Evolutionary conservation across 306 rosid genomes (phyloP).

Genomic region (Quercus variabilis): DNA sequence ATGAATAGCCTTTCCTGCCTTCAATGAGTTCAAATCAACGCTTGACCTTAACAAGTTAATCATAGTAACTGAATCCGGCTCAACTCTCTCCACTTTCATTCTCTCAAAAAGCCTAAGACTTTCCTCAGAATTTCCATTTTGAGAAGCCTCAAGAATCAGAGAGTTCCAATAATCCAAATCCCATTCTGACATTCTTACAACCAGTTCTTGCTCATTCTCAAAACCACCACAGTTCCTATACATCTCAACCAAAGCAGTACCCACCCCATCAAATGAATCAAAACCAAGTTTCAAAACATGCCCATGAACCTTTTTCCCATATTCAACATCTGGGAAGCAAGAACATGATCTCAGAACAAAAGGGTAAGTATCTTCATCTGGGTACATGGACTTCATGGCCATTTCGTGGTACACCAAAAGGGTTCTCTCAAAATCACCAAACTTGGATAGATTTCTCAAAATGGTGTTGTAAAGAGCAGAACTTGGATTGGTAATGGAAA

Average conservation of each 20-base stretch:
- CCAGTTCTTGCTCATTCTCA: conserved; percentile 16
- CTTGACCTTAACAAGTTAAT: conserved; percentile 42
- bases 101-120: conserved; percentile 25
- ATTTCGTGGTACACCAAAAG: conserved; percentile 45
- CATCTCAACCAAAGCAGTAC: conserved; percentile 34
- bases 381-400: conserved; percentile 41
- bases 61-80: conserved; percentile 33
- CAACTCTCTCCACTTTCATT: conserved; percentile 43
- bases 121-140: conserved; percentile 34
- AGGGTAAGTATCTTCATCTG: conserved; percentile 46
- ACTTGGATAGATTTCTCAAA: conserved; percentile 35
- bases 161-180: conserved; percentile 37
- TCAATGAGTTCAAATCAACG: conserved; percentile 42
- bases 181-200: conserved; percentile 14
- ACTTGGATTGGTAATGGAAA: conserved; percentile 38
- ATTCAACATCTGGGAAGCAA: conserved; percentile 21
- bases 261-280: conserved; percentile 42
- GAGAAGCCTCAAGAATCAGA: conserved; percentile 39
- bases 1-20: conserved; percentile 47
- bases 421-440: conserved; percentile 40
- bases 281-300: conserved; percentile 58
- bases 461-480: conserved; percentile 34
- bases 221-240: conserved; percentile 19
- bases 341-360: conserved; percentile 47
- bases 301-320: conserved; percentile 49